Base-by-base conservation (phyloP, 2,329 filamentous ascomycete species). In the Plenodomus tracheiphilus region DNA sequence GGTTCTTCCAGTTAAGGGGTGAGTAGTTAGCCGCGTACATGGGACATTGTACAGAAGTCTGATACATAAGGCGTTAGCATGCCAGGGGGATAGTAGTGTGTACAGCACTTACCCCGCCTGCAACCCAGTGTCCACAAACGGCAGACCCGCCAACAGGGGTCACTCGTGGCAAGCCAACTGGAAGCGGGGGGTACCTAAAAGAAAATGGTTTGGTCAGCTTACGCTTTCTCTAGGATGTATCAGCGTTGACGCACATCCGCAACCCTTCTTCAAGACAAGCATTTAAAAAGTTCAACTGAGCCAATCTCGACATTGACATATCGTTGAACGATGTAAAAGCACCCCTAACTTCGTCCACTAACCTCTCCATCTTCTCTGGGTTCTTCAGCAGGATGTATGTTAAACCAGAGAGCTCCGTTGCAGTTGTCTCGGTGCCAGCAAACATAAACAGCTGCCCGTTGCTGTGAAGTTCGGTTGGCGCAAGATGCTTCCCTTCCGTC, bases 231-330 rank as follows among this genome's bases (percentile, higher is more conserved):
- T 10, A 25, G 22, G 10, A 25, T 25, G 5, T 25, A 10, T 5
- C 5, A 5, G 22, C 22, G 22, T 5, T 10, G 22, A 25, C 22
- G 22, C 10, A 25, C 15, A 17, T 36, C 13, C 78, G 61, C 3
- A 79, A 56, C 0, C 65, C 71, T 62, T 80, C 77, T 37, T 76
- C 68, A 4, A 78, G 56, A 34, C 74, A 74, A 1, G 76, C 77
- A 36, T 69, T 58, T 8, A 79, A 53, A 51, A 77, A 79, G 2
- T 54, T 46, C 15, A 75, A 35, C 13, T 56, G 43, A 0, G 46
- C 35, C 2, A 64, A 46, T 11, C 44, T 49, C 9, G 36, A 39
- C 47, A 65, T 60, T 1, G 56, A 54, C 19, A 70, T 54, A 19
- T 63, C 55, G 0, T 58, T 54, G 2, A 58, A 35, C 0, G 47